These are phyloP conservation scores for Sergeia podlipaevii DNA, from an alignment of 208 protist species.

Conservation along the genomic window DNA sequence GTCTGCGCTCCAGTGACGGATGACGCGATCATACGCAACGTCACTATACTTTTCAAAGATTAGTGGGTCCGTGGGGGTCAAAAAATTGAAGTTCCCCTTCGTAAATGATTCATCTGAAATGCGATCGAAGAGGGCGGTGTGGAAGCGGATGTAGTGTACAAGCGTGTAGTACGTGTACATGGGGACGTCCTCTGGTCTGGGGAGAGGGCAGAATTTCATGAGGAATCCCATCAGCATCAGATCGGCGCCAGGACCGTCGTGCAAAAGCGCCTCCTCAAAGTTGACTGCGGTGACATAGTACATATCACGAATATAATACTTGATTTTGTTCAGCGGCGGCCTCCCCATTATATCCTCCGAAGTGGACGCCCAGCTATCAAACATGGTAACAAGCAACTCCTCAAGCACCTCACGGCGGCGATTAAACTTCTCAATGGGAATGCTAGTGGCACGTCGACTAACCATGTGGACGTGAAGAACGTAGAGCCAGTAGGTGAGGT, in stretches of 20 bases:
- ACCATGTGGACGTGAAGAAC: slow-evolving; percentile 86
- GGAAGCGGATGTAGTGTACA: slow-evolving; percentile 91
- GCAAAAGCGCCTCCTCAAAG: slow-evolving; percentile 84
- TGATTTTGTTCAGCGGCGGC: slow-evolving; percentile 82
- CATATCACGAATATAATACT: slow-evolving; percentile 89
- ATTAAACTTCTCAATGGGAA: slow-evolving; percentile 85
- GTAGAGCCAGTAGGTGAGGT: slow-evolving; percentile 88
- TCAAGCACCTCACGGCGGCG: slow-evolving; percentile 85
- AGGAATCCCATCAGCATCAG: slow-evolving; percentile 87
- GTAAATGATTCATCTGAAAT: slow-evolving; percentile 77
- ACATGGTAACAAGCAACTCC: slow-evolving; percentile 86
- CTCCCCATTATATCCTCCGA: slow-evolving; percentile 88
- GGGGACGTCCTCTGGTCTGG: slow-evolving; percentile 84
- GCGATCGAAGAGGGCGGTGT: slow-evolving; percentile 86
- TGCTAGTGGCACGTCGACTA: slow-evolving; percentile 72
- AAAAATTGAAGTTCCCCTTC: slow-evolving; percentile 90
- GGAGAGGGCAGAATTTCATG: slow-evolving; percentile 87
- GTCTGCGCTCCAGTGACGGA: slow-evolving; percentile 45
- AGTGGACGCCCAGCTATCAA: slow-evolving; percentile 78
- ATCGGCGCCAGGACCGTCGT: slow-evolving; percentile 76
- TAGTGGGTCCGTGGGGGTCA: slow-evolving; percentile 70
- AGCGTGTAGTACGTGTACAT: slow-evolving; percentile 90
- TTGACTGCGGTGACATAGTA: slow-evolving; percentile 89
- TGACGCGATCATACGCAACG: slow-evolving; percentile 64
- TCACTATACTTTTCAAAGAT: slow-evolving; percentile 81